Evolutionary conservation across 176 grass and related monocot species (phyloP).

Genomic region (Cenchrus purpureus): DNA sequence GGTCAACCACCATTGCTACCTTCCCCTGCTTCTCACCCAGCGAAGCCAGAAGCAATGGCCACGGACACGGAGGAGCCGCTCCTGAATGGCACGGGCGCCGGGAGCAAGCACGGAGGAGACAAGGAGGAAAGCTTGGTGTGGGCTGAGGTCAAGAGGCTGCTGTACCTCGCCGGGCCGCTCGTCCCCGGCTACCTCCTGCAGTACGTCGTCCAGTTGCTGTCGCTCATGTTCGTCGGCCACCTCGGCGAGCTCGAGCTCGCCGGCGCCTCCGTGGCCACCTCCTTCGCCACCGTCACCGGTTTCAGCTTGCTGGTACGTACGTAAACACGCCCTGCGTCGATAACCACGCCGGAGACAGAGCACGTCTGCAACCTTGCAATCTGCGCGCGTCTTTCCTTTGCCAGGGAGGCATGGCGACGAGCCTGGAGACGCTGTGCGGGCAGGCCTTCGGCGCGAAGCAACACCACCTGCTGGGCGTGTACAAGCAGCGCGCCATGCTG

Average conservation of each 20-base stretch:
- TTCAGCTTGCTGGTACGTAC: not conserved
- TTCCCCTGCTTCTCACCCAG: not conserved
- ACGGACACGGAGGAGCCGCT: not conserved
- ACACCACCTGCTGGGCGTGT: not conserved
- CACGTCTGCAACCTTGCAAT: not conserved
- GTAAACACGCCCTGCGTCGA: not conserved
- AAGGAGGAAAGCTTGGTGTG: not conserved
- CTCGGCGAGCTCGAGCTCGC: slow-evolving; percentile 5
- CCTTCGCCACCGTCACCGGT: slow-evolving; percentile 8
- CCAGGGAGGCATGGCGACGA: not conserved
- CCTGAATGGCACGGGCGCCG: not conserved
- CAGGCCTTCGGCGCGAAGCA: not conserved
- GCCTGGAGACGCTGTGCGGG: not conserved
- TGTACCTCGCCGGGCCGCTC: not conserved
- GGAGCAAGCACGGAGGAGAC: not conserved
- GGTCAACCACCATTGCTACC: not conserved
- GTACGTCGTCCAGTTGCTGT: not conserved
- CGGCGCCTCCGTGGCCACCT: not conserved
- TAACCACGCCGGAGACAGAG: not conserved
- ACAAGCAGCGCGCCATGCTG: not conserved
- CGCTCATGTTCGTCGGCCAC: slow-evolving; percentile 1
- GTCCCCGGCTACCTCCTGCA: not conserved
- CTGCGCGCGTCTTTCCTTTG: not conserved
- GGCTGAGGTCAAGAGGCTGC: not conserved
- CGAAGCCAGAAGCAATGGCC: not conserved